Conservation (phyloP, 2,329 filamentous ascomycete species). For the Phyllosticta capitalensis region DNA sequence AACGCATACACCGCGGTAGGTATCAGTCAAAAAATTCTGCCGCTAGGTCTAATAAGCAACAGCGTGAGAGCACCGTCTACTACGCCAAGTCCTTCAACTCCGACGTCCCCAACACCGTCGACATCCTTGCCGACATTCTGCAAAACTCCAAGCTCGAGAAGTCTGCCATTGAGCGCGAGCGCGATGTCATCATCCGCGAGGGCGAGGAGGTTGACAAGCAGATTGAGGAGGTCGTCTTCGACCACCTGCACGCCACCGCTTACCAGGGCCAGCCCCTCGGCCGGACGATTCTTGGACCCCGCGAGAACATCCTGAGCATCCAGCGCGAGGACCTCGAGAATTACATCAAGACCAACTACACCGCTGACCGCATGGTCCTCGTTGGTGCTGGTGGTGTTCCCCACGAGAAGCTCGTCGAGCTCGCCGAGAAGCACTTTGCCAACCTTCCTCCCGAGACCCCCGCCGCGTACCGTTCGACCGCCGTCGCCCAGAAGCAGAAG, state of each 20-base stretch:
- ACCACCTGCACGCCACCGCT: slow-evolving; percentile 96
- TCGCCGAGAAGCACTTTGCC: slow-evolving; percentile 94
- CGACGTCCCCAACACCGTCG: slow-evolving; percentile 91
- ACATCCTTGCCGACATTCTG: slow-evolving; percentile 97
- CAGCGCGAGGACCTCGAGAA: slow-evolving; percentile 78
- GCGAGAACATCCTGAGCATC: slow-evolving; percentile 97
- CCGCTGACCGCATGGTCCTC: slow-evolving; percentile 97
- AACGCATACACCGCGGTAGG: slow-evolving; percentile 98
- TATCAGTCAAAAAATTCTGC: slow-evolving; percentile 9
- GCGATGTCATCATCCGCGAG: slow-evolving; percentile 96
- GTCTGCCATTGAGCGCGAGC: slow-evolving; percentile 88
- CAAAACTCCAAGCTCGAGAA: slow-evolving; percentile 98
- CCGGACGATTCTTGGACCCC: slow-evolving; percentile 93
- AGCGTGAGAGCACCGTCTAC: slow-evolving; percentile 99
- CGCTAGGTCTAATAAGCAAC: neutral
- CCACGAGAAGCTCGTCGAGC: slow-evolving; percentile 85
- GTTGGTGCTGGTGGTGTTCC: slow-evolving; percentile 91
- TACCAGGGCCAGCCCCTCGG: slow-evolving; percentile 94
- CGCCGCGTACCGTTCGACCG: slow-evolving; percentile 61
- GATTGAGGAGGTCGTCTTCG: slow-evolving; percentile 97
- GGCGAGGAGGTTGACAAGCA: slow-evolving; percentile 99
- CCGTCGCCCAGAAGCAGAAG: slow-evolving; percentile 70
- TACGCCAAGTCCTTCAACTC: slow-evolving; percentile 99
- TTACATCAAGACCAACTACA: slow-evolving; percentile 99
- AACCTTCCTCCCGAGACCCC: slow-evolving; percentile 66